phyloP scores from a whole-genome alignment of 2,329 filamentous ascomycete species.

The Nemania sp. region DNA sequence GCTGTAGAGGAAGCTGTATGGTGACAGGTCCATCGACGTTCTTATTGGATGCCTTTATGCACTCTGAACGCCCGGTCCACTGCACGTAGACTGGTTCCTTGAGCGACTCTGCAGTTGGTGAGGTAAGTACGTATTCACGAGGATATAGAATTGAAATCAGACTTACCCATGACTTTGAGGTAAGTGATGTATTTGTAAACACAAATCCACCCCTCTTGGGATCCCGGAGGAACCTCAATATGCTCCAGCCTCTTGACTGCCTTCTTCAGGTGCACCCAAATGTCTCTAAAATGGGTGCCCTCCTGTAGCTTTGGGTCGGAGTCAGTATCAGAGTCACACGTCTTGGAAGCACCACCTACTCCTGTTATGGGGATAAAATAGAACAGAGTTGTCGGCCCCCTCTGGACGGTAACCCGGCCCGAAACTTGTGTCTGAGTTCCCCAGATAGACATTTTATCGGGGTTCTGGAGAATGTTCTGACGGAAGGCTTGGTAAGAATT shows the following conservation, averaged over 20 bases:
- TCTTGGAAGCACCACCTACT: background rate
- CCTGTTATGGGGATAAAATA: slow-evolving; percentile 6
- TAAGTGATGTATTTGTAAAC: background rate
- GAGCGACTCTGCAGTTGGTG: background rate
- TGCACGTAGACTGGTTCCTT: background rate
- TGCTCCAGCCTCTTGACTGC: slow-evolving; percentile 5
- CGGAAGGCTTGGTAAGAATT: background rate
- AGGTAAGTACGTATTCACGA: background rate
- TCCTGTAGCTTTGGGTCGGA: slow-evolving; percentile 11
- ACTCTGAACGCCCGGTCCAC: background rate
- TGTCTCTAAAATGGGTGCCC: background rate
- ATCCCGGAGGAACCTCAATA: slow-evolving; percentile 1
- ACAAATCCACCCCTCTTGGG: slow-evolving; percentile 7
- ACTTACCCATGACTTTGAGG: background rate
- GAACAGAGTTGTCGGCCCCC: background rate
- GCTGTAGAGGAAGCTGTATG: background rate
- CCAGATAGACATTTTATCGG: background rate
- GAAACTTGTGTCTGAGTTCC: background rate
- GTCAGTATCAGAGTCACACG: background rate
- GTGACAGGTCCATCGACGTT: background rate
- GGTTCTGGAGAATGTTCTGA: background rate
- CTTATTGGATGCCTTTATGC: background rate
- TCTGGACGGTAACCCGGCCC: background rate
- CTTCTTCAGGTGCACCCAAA: slow-evolving; percentile 18
- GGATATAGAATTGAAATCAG: background rate